Percentiles rank a stretch among this genome's conserved stretches.
These are phyloP conservation scores for Guadua angustifolia DNA, from an alignment of 176 grass and related monocot species.

Conservation along the genomic window DNA sequence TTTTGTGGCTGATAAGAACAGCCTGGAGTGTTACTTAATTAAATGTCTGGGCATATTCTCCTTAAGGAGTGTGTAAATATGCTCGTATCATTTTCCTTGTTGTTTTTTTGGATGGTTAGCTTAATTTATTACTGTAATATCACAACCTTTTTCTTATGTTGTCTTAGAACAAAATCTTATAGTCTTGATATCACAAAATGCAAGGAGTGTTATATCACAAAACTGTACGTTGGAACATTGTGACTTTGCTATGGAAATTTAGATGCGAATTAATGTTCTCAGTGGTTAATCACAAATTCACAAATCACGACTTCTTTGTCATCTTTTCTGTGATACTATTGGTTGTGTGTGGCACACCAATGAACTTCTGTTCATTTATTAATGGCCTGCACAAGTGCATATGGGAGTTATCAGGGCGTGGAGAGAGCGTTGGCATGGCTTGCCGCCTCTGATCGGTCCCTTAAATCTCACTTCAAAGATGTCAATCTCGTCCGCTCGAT, in stretches of 20 bases:
- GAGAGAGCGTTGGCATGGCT: no score
- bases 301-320: no score
- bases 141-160: neutral
- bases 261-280: no score
- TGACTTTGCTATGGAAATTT: no score
- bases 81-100: neutral
- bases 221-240: no score
- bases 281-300: no score
- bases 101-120: neutral
- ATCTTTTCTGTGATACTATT: neutral
- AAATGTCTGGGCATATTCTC: neutral
- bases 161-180: neutral
- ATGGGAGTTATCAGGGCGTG: no score
- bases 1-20: neutral
- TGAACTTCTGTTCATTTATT: neutral
- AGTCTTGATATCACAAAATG: neutral
- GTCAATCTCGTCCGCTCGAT: no score
- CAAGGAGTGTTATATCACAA: no score
- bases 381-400: neutral
- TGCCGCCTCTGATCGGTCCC: no score
- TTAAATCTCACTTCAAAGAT: no score
- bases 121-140: neutral
- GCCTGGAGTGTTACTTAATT: neutral
- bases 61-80: no score
- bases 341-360: neutral